These are phyloP conservation scores for Talaromyces piceae DNA, from an alignment of 2,329 filamentous ascomycete species.

Conservation along the genomic window DNA sequence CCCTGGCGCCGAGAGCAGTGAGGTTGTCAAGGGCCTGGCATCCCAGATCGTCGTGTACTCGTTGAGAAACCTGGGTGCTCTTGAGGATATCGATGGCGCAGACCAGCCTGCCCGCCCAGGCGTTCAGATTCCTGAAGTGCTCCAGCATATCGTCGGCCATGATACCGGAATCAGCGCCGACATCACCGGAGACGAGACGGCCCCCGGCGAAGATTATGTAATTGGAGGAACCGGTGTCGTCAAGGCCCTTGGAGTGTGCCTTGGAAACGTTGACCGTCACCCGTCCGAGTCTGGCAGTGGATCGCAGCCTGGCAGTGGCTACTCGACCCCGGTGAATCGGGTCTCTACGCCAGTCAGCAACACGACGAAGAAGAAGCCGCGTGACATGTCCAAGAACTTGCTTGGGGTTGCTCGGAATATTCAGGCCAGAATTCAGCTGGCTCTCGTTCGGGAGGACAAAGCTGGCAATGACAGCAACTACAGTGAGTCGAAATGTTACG, in stretches of 20 bases:
- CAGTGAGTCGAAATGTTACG: slow-evolving; percentile 45
- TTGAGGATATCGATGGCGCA: slow-evolving; percentile 45
- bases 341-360: slow-evolving; percentile 42
- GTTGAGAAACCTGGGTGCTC: slow-evolving; percentile 76
- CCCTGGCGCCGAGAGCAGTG: slow-evolving; percentile 70
- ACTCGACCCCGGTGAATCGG: slow-evolving; percentile 47
- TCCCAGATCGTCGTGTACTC: slow-evolving; percentile 95
- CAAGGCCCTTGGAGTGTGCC: slow-evolving; percentile 83
- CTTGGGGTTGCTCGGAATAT: slow-evolving; percentile 86
- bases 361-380: slow-evolving; percentile 56
- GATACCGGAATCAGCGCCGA: slow-evolving; percentile 43
- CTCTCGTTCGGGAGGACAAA: slow-evolving; percentile 66
- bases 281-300: slow-evolving; percentile 30
- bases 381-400: slow-evolving; percentile 88
- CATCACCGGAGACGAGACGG: slow-evolving; percentile 57
- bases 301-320: slow-evolving; percentile 43
- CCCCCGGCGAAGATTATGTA: slow-evolving; percentile 88
- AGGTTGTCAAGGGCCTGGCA: slow-evolving; percentile 83
- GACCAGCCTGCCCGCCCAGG: slow-evolving; percentile 39
- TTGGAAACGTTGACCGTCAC: slow-evolving; percentile 67
- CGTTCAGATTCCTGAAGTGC: slow-evolving; percentile 68
- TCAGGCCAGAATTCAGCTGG: slow-evolving; percentile 70
- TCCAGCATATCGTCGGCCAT: slow-evolving; percentile 79
- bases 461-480: slow-evolving; percentile 68
- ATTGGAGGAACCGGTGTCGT: slow-evolving; percentile 93